Conservation (phyloP, 768 basidiomycete genomes). For the Rubroboletus pulcherrimus region DNA sequence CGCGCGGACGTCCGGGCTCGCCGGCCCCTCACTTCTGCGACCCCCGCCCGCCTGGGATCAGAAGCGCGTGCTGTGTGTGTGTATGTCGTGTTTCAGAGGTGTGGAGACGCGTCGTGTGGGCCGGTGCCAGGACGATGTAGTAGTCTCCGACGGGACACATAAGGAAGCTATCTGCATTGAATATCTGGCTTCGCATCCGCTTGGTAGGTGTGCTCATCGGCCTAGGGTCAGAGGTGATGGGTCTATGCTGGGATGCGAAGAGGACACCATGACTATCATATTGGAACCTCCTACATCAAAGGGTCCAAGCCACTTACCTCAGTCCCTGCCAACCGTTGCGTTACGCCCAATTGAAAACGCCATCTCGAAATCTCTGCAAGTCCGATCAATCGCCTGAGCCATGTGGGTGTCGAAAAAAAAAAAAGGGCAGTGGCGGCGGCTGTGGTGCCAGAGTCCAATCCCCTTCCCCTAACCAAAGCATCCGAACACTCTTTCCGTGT, state of each 20-base stretch:
- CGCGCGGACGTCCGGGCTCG: not conserved
- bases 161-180: not conserved
- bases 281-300: not conserved
- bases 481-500: not conserved
- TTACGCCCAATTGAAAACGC: not conserved
- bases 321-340: not conserved
- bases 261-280: not conserved
- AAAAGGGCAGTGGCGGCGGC: not conserved
- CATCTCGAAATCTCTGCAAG: not conserved
- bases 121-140: not conserved
- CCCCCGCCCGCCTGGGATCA: not conserved
- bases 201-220: constrained; percentile 10
- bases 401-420: not conserved
- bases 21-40: not conserved
- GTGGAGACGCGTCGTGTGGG: not conserved
- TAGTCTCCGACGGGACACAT: not conserved
- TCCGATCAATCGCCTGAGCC: constrained; percentile 1
- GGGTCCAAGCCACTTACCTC: constrained; percentile 11
- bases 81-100: constrained; percentile 8
- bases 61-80: not conserved
- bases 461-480: not conserved
- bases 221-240: not conserved
- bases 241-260: not conserved
- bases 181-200: not conserved
- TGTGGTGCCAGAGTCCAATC: not conserved